Base-by-base conservation (phyloP, 2,329 filamentous ascomycete genomes). In the Fusarium denticulatum region DNA sequence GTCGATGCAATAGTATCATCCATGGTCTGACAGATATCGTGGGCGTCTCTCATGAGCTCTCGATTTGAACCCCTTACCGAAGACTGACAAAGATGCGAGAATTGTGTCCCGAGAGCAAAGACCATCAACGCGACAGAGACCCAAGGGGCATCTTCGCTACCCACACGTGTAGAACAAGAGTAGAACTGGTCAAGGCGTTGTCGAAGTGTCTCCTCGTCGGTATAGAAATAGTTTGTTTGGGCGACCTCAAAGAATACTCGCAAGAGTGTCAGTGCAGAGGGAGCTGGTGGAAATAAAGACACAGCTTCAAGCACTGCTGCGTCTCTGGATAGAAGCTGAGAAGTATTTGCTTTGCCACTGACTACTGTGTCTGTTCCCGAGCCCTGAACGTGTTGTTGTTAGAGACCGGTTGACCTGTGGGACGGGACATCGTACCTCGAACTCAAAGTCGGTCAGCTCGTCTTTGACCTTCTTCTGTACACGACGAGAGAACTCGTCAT, bases 201-300 rank as follows among this genome's bases (percentile, higher is more conserved):
- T 15, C 75, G 73, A 11, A 77, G 58, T 6, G 57, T 43, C 22
- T 56, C 53, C 47, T 77, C 75, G 20, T 77, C 74, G 24, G 75
- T 64, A 28, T 75, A 77, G 30, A 75, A 77, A 46, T 77, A 77
- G 28, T 77, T 75, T 24, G 75, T 76, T 40, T 77, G 72, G 1
- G 60, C 72, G 10, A 77, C 60, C 32, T 77, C 66, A 46, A 77
- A 75, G 58, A 77, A 76, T 16, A 76, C 64, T 34, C 72, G 58
- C n/a, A 76, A 40, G 1, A 77, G 67, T 8, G 69, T 24, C 11
- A 67, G 43, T 2, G 73, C 72, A 14, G 66, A 64, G 20, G 72
- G 58, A 2, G 61, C 59, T 12, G 65, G 63, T 2, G 75, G 75
- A 9, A 75, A 77, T 10, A 75, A 43, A 1, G 75, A 75, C 7